Evolutionary conservation across 2,329 filamentous ascomycete genomes (phyloP).

Genomic region (Talaromyces pinophilus): DNA sequence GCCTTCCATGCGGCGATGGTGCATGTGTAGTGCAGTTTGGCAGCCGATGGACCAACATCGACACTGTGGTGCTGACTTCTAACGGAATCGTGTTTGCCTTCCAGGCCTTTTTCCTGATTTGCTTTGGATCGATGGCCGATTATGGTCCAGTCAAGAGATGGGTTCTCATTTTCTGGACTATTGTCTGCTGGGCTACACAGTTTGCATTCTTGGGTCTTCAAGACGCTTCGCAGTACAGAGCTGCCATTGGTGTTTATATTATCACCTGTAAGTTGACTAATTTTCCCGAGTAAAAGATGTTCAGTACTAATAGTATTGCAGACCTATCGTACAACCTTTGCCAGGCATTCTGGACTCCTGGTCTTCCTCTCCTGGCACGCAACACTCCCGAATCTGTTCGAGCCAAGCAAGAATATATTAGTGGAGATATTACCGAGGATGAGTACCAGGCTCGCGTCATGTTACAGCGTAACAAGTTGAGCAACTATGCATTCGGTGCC

Average conservation of each 20-base stretch:
- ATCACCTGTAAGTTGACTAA: background rate
- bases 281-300: background rate
- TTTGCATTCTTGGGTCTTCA: constrained; percentile 10
- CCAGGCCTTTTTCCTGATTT: constrained; percentile 10
- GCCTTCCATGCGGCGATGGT: background rate
- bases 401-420: background rate
- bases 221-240: constrained; percentile 8
- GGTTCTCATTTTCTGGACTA: constrained; percentile 12
- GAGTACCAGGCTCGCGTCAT: constrained; percentile 11
- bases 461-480: constrained; percentile 12
- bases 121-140: constrained; percentile 11
- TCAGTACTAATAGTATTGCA: background rate
- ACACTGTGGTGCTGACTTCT: constrained; percentile 3
- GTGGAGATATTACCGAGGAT: constrained; percentile 6
- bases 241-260: constrained; percentile 8
- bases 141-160: constrained; percentile 3
- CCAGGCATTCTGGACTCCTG: constrained; percentile 13
- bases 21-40: constrained; percentile 8
- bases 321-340: constrained; percentile 10
- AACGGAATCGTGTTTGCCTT: constrained; percentile 15
- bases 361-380: constrained; percentile 8
- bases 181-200: constrained; percentile 11
- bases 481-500: constrained; percentile 1
- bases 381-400: constrained; percentile 2
- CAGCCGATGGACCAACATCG: constrained; percentile 13